Conservation (phyloP, 495 filamentous ascomycete genomes). For the Lepidopterella palustris region DNA sequence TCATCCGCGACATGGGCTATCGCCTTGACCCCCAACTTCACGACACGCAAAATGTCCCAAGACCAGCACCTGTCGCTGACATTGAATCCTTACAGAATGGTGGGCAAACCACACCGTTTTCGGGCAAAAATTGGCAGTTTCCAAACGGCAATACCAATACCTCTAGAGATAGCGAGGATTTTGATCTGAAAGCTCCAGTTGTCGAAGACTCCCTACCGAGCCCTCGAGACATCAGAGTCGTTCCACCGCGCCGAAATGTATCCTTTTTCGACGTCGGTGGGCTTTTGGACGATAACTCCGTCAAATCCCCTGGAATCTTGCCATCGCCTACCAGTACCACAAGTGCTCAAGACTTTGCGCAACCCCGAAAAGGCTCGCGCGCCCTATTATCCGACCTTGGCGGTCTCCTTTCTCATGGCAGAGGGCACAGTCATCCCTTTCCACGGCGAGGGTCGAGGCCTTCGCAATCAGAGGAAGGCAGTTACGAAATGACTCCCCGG, state of each 20-base stretch:
- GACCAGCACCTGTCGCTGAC: conserved; percentile 30
- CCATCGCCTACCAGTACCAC: conserved; percentile 37
- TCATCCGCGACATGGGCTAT: conserved; percentile 34
- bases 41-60: conserved; percentile 11
- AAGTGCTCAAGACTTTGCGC: conserved; percentile 39
- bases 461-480: conserved; percentile 21
- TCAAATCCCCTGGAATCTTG: conserved; percentile 4
- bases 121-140: conserved; percentile 13
- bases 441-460: conserved; percentile 16
- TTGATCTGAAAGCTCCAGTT: conserved; percentile 8
- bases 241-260: conserved; percentile 19
- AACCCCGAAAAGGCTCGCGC: conserved; percentile 28
- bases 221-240: conserved; percentile 18
- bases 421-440: conserved; percentile 7
- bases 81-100: conserved; percentile 8
- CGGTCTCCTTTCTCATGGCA: conserved; percentile 19
- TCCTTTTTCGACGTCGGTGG: conserved; percentile 39
- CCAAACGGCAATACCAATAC: conserved; percentile 1
- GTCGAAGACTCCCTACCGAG: conserved; percentile 18
- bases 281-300: conserved; percentile 29
- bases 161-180: conserved; percentile 23
- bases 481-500: conserved; percentile 14
- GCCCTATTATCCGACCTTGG: conserved; percentile 28
- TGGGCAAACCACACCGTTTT: conserved; percentile 7
- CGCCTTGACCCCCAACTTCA: conserved; percentile 33